Percentiles rank a stretch among this genome's conserved stretches.
Conservation (phyloP, 306 rosid species). For the Casuarina equisetifolia region DNA sequence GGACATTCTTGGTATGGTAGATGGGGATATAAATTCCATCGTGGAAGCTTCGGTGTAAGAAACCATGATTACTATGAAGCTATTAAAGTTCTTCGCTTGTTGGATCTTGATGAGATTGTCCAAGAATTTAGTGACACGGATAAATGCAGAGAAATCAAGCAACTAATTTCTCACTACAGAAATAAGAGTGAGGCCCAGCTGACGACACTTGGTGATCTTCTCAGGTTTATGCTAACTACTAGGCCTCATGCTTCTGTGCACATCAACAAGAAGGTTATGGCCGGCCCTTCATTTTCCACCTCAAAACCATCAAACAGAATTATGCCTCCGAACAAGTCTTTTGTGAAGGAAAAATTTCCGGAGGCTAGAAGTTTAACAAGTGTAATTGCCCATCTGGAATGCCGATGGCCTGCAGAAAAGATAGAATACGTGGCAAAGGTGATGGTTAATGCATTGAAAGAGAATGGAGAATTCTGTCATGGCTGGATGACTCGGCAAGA, state of each 20-base stretch:
- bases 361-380: slow-evolving; percentile 62
- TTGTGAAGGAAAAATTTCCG: slow-evolving; percentile 50
- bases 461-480: slow-evolving; percentile 43
- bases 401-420: slow-evolving; percentile 85
- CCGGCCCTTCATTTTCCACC: slow-evolving; percentile 24
- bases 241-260: slow-evolving; percentile 52
- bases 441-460: slow-evolving; percentile 74
- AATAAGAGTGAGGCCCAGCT: slow-evolving; percentile 75
- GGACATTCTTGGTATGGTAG: slow-evolving; percentile 88
- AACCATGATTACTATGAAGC: slow-evolving; percentile 52
- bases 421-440: slow-evolving; percentile 74
- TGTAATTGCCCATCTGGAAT: slow-evolving; percentile 68
- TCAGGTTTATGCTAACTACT: slow-evolving; percentile 73
- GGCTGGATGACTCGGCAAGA: slow-evolving; percentile 84
- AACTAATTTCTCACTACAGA: slow-evolving; percentile 64
- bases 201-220: slow-evolving; percentile 63
- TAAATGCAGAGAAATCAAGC: slow-evolving; percentile 47
- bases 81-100: slow-evolving; percentile 51
- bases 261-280: slow-evolving; percentile 3
- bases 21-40: slow-evolving; percentile 77
- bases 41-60: slow-evolving; percentile 74
- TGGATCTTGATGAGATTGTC: slow-evolving; percentile 50
- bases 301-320: slow-evolving; percentile 40
- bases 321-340: slow-evolving; percentile 35
- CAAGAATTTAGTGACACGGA: slow-evolving; percentile 42